phyloP scores from a whole-genome alignment of 2,329 filamentous ascomycete species.

The Aspergillus versicolor region DNA sequence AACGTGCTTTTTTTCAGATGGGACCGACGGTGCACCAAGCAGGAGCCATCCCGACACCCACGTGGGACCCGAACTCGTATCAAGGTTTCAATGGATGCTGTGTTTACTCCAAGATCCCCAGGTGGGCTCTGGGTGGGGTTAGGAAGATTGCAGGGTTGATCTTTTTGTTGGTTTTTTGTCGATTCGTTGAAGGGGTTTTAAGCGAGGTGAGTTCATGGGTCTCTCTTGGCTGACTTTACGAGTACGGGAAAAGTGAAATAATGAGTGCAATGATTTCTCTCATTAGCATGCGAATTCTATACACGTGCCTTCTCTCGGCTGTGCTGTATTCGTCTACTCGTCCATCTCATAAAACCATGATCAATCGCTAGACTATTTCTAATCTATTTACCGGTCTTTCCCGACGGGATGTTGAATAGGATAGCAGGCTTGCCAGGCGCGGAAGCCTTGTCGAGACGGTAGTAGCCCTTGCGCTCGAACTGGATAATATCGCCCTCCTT shows the following conservation, averaged over 20 bases:
- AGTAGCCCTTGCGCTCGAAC: conserved; percentile 91
- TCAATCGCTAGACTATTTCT: background rate
- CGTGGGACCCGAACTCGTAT: background rate
- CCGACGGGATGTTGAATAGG: conserved; percentile 70
- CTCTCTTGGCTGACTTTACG: background rate
- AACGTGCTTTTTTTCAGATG: background rate
- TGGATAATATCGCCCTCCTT: conserved; percentile 92
- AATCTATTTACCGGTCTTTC: conserved; percentile 48
- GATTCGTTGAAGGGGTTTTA: background rate
- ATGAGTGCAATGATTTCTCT: background rate
- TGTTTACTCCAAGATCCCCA: background rate
- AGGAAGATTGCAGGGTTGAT: background rate
- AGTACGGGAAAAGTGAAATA: background rate
- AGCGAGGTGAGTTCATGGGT: background rate
- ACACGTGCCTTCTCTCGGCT: background rate
- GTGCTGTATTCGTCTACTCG: background rate
- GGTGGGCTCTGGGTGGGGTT: background rate
- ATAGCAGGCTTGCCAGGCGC: conserved; percentile 60
- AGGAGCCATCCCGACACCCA: background rate
- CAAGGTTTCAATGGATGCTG: background rate
- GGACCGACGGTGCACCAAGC: background rate
- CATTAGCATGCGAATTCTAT: background rate
- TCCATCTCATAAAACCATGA: conserved; percentile 3
- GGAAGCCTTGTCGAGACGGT: conserved; percentile 71
- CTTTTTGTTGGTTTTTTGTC: background rate